phyloP scores from a whole-genome alignment of 2,329 filamentous ascomycete species.

The Cordyceps farinosa region DNA sequence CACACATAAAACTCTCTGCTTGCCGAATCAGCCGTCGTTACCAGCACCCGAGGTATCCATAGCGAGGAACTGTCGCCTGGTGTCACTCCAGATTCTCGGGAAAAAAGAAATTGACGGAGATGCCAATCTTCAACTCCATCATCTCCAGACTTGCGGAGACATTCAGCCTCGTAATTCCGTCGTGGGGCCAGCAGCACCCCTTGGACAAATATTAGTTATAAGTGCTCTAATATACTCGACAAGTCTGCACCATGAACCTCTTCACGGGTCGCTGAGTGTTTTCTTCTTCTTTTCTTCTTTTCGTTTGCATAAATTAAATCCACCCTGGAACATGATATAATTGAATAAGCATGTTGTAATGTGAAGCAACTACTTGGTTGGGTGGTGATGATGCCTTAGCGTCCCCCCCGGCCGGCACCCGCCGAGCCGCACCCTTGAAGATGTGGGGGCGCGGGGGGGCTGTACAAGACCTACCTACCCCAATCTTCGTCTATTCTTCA shows the following conservation, averaged over 20 bases:
- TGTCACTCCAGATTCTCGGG: neutral
- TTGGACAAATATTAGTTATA: too few species aligned
- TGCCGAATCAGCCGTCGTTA: neutral
- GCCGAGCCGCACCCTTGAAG: slow-evolving; percentile 8
- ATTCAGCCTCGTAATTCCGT: too few species aligned
- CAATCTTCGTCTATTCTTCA: neutral
- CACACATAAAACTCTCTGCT: neutral
- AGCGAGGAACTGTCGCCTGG: neutral
- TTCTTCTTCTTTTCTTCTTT: too few species aligned
- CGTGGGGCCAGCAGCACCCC: too few species aligned
- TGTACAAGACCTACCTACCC: neutral
- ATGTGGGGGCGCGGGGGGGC: slow-evolving; percentile 5
- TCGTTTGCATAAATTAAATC: too few species aligned
- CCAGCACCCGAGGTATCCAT: neutral
- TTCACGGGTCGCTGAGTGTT: too few species aligned
- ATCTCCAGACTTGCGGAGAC: too few species aligned
- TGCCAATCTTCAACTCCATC: too few species aligned
- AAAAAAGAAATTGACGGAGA: neutral
- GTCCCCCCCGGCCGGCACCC: slow-evolving; percentile 14
- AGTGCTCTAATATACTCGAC: too few species aligned
- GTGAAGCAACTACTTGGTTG: neutral
- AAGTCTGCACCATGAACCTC: too few species aligned
- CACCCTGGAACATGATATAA: too few species aligned
- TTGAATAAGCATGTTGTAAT: neutral
- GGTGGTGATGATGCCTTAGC: neutral